phyloP scores from a whole-genome alignment of 768 basidiomycete species.

The Tricholoma bakamatsutake region DNA sequence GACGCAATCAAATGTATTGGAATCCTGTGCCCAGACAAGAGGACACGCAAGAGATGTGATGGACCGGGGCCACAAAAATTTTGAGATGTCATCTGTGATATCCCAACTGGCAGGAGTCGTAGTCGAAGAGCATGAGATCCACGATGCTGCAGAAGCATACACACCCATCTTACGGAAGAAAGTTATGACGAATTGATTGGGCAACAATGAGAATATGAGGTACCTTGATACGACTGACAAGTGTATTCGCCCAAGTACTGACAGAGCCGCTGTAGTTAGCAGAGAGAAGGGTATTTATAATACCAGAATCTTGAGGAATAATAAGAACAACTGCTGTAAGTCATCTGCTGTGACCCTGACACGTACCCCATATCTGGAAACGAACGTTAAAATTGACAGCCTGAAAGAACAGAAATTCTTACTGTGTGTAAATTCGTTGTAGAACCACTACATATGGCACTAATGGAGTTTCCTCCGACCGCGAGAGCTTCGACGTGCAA shows the following conservation, averaged over 20 bases:
- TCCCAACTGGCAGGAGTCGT: slow-evolving; percentile 22
- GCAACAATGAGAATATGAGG: neutral
- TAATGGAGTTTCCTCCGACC: slow-evolving; percentile 40
- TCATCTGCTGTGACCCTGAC: neutral
- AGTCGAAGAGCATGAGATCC: slow-evolving; percentile 36
- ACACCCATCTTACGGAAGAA: slow-evolving; percentile 22
- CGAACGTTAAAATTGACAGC: neutral
- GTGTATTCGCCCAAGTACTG: slow-evolving; percentile 31
- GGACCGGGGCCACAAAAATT: slow-evolving; percentile 21
- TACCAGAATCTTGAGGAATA: slow-evolving; percentile 28
- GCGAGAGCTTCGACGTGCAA: slow-evolving; percentile 40
- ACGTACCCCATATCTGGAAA: slow-evolving; percentile 30
- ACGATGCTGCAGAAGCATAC: slow-evolving; percentile 24
- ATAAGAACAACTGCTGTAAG: neutral
- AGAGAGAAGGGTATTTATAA: slow-evolving; percentile 31
- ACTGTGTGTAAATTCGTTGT: slow-evolving; percentile 41
- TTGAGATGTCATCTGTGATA: slow-evolving; percentile 27
- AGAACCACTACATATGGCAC: slow-evolving; percentile 31
- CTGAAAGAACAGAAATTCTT: slow-evolving; percentile 1
- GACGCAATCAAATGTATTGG: slow-evolving; percentile 41
- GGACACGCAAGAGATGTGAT: slow-evolving; percentile 40
- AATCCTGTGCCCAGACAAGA: slow-evolving; percentile 41
- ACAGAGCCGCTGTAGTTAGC: slow-evolving; percentile 15
- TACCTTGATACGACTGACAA: slow-evolving; percentile 38
- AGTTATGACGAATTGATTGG: neutral